Conservation (phyloP, 306 rosid species). For the Gynostemma pentaphyllum region DNA sequence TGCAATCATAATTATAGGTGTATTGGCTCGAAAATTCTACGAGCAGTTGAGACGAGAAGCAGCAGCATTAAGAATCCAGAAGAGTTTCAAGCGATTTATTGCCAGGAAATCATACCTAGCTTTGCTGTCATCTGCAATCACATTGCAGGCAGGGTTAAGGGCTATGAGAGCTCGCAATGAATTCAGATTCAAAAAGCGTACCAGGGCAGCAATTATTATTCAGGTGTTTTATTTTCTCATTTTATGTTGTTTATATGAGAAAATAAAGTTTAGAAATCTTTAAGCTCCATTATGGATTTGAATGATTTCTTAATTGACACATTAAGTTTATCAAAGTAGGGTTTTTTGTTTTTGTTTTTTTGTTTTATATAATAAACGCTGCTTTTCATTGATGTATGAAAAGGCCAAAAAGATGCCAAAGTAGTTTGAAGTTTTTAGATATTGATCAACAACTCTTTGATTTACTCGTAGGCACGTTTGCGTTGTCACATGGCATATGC, state of each 20-base stretch:
- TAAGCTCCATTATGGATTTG: neutral
- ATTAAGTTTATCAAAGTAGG: neutral
- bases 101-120: conserved; percentile 52
- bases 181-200: conserved; percentile 88
- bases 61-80: conserved; percentile 85
- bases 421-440: neutral
- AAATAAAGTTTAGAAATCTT: neutral
- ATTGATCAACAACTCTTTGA: neutral
- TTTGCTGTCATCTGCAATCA: conserved; percentile 47
- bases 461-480: conserved; percentile 50
- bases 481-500: conserved; percentile 63
- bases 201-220: conserved; percentile 74
- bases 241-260: neutral
- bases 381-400: no score
- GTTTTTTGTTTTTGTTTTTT: no score
- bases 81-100: conserved; percentile 50
- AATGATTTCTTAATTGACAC: neutral
- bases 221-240: conserved; percentile 42
- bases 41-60: conserved; percentile 79
- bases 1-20: conserved; percentile 47
- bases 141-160: conserved; percentile 87
- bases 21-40: conserved; percentile 62
- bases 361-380: no score
- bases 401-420: no score
- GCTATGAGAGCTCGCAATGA: conserved; percentile 98